Base-by-base conservation (phyloP, 2,329 filamentous ascomycete species). In the Diaporthe australafricana region DNA sequence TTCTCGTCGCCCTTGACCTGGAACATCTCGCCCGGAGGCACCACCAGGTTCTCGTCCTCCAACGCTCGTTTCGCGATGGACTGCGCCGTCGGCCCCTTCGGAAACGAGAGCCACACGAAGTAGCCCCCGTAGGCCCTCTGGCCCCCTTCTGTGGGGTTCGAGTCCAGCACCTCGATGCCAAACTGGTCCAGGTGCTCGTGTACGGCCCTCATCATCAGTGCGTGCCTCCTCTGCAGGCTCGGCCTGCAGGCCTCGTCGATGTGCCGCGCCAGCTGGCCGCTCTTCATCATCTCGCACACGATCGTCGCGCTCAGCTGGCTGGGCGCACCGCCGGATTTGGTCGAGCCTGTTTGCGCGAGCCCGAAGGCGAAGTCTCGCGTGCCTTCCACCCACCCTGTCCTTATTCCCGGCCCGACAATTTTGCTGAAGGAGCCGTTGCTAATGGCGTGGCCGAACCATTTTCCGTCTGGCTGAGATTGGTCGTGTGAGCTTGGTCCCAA, bases 341-440 rank as follows among this genome's bases (percentile, higher is more conserved):
- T 88, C 1, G 85, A 84, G 0, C 87, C 89, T 25, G 87, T 89
- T 75, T 87, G 84, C 17, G 86, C 82, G 0, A 90, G 76, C 0
- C 89, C 89, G 65, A 82, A 78, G 2, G 83, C 84, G 76, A 89
- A 87, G 47, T 83, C 85, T 0, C 87, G 84, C 7, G 90, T 91
- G 0, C 88, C 92, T 80, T 98, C 94, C 1, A 91, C 89, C 95
- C 95, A 98, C n/a, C 96, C 96, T 0, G 93, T 95, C 16, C 96
- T 87, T 65, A 93, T 82, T 0, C 96, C 96, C 0, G 96, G 95
- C 0, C 90, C 94, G 35, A 91, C 88, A 47, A 98, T 90, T 81
- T 99, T 99, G 79, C 91, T 94, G 81, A 98, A 98, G 8, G 92
- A 94, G 27, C 93, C 95, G 79, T 98, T 98, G 77, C 93, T 95